phyloP scores from a whole-genome alignment of 2,329 filamentous ascomycete genomes.

The Trichoderma cornu-damae region DNA sequence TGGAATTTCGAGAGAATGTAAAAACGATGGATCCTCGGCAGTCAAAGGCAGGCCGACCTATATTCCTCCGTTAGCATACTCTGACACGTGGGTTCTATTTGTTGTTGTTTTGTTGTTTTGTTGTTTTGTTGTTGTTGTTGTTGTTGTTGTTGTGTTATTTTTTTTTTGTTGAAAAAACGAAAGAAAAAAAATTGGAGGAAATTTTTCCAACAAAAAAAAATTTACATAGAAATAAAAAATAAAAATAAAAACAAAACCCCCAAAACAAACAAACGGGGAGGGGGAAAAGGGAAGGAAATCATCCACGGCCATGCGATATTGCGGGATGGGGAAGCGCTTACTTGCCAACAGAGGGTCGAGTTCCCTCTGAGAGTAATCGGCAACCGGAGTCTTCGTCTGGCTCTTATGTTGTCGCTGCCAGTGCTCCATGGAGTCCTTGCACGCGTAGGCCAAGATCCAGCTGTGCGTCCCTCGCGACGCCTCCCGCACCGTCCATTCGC shows the following conservation, averaged over 20 bases:
- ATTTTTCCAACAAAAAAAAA: background rate
- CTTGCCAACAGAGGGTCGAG: constrained; percentile 43
- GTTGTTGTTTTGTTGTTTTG: no score
- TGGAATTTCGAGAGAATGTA: constrained; percentile 44
- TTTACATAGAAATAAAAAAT: no score
- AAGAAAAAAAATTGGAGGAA: background rate
- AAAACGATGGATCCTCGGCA: constrained; percentile 50
- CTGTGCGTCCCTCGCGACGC: constrained; percentile 43
- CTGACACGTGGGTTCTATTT: no score
- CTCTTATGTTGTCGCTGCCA: constrained; percentile 48
- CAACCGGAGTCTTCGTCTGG: constrained; percentile 39
- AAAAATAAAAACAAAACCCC: no score
- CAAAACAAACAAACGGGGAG: no score
- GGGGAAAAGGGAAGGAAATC: background rate
- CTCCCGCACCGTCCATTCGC: constrained; percentile 44
- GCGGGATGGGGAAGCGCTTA: constrained; percentile 30
- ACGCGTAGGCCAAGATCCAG: constrained; percentile 51
- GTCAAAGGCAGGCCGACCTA: constrained; percentile 55
- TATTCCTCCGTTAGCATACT: constrained; percentile 14
- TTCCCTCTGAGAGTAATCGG: constrained; percentile 45
- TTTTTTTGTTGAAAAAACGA: no score
- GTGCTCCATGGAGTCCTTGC: constrained; percentile 47
- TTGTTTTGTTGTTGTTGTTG: no score
- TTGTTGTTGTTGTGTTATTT: no score
- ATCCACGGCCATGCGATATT: background rate